A percentile compares a stretch with the other conserved stretches of the same genome.
Evolutionary conservation across 164 flowering plant genomes (phyloP).

Genomic region (grape (Vitis vinifera)): DNA sequence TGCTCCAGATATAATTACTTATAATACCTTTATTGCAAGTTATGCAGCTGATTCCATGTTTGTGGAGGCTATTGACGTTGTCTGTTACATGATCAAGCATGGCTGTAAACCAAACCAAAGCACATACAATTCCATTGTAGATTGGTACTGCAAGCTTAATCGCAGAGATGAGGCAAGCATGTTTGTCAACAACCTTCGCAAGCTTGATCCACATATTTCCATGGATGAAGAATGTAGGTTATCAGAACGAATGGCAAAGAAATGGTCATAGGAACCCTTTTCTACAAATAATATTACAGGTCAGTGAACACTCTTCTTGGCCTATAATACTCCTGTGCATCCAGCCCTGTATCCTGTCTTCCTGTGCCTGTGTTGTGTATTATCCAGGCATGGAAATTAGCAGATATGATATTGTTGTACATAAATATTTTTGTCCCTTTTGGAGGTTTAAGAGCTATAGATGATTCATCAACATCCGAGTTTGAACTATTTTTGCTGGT

Average conservation of each 20-base stretch:
- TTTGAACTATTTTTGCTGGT: too few species aligned
- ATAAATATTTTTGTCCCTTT: background rate
- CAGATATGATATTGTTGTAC: background rate
- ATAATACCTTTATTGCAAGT: constrained; percentile 75
- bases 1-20: constrained; percentile 74
- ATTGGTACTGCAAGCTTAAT: constrained; percentile 74
- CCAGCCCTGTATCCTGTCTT: background rate
- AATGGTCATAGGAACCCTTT: constrained; percentile 28
- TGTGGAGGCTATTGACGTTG: constrained; percentile 76
- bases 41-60: constrained; percentile 83
- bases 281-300: too few species aligned
- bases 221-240: constrained; percentile 56
- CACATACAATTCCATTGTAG: constrained; percentile 85
- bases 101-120: constrained; percentile 70
- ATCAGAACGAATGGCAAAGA: constrained; percentile 42
- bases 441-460: background rate
- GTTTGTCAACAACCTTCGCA: constrained; percentile 54
- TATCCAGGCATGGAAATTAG: background rate
- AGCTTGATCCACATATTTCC: constrained; percentile 61
- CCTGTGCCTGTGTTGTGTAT: background rate
- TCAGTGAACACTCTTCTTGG: background rate
- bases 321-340: background rate
- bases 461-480: too few species aligned
- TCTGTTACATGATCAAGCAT: constrained; percentile 75
- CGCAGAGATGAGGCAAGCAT: constrained; percentile 59